Percentiles rank a stretch among this genome's conserved stretches.
These are phyloP conservation scores for Ophiostoma ulmi DNA, from an alignment of 2,329 filamentous ascomycete species.

Conservation along the genomic window DNA sequence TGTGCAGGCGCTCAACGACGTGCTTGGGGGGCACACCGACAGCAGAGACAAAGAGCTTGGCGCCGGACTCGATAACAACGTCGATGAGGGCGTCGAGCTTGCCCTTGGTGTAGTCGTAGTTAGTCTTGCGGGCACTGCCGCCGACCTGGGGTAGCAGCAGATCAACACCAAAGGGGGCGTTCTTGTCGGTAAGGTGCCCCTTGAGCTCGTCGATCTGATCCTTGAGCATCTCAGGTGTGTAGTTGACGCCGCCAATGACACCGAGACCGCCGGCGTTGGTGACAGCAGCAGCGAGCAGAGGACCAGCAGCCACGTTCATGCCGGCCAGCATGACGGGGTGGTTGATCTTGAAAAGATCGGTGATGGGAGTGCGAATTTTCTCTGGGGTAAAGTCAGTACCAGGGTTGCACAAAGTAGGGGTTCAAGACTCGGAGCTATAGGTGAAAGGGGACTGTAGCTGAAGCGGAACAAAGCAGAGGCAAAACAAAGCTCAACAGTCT, in stretches of 20 bases:
- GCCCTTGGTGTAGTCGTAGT: constrained; percentile 99
- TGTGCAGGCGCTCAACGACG: constrained; percentile 87
- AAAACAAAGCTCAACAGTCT: not conserved
- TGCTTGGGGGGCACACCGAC: constrained; percentile 87
- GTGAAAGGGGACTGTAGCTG: not conserved
- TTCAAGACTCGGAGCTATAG: not conserved
- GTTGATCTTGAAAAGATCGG: constrained; percentile 96
- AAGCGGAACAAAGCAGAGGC: not conserved
- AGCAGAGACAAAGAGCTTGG: constrained; percentile 91
- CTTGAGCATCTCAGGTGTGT: constrained; percentile 93
- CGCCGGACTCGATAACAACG: constrained; percentile 87
- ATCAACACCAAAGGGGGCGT: constrained; percentile 91
- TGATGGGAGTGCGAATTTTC: constrained; percentile 83
- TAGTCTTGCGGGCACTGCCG: constrained; percentile 90
- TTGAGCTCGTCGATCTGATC: constrained; percentile 96
- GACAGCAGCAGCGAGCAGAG: constrained; percentile 91
- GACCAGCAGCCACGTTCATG: constrained; percentile 98
- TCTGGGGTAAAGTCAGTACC: constrained; percentile 45
- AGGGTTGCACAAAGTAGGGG: not conserved
- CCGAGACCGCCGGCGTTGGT: constrained; percentile 95
- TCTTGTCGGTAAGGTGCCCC: constrained; percentile 80
- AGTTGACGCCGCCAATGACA: constrained; percentile 91
- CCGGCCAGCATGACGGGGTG: constrained; percentile 93
- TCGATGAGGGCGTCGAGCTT: constrained; percentile 87
- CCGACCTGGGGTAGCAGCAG: constrained; percentile 91